Evolutionary conservation across 208 protist genomes (phyloP), one percentile per base, ranked within the genome.

Genomic region (Trypanosoma lewisi): DNA sequence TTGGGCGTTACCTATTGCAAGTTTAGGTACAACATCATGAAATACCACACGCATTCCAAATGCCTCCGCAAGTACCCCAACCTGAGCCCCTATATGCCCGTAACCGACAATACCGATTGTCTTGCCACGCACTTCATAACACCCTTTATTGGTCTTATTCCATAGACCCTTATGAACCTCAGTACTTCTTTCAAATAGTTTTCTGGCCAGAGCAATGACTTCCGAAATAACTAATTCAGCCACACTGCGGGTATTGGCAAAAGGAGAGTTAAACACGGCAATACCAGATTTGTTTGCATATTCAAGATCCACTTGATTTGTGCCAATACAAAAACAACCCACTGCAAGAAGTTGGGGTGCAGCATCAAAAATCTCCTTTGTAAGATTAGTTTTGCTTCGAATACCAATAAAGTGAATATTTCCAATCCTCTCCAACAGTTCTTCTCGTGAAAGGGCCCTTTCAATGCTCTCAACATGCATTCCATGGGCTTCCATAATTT

Each of bases 181-280:
- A 11, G 65, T 77, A 53, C 75, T 97, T 63, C 87, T 78, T 31
- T 97, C 87, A 17, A 89, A 83, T 3, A 98, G 25, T 60, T 94
- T 85, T 11, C 96, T 79, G 19, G 95, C 73, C 1, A 98, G 77
- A 21, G 61, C 76, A 54, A 98, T 97, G 39, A 98, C 90, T 39
- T 97, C 82, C 14, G 75, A 83, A 42, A 98, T 94, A 8, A 97
- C 84, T 0, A 98, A 77, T 70, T 98, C 96, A 0, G 96, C 94
- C 37, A 98, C 93, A 63, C 89, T 96, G 41, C 96, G 78, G 2
- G 85, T 97, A 73, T 98, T 98, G 23, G 88, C 83, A 77, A 97
- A 98, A 2, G 94, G 95, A n/a, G 93, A 96, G 63, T 98, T 98
- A 67, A 98, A 98, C 16, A 98, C n/a, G n/a, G n/a, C n/a, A 21